Evolutionary conservation across 2,329 filamentous ascomycete species (phyloP), one percentile per base, ranked within the genome.

Genomic region (Diaporthe longicolla): DNA sequence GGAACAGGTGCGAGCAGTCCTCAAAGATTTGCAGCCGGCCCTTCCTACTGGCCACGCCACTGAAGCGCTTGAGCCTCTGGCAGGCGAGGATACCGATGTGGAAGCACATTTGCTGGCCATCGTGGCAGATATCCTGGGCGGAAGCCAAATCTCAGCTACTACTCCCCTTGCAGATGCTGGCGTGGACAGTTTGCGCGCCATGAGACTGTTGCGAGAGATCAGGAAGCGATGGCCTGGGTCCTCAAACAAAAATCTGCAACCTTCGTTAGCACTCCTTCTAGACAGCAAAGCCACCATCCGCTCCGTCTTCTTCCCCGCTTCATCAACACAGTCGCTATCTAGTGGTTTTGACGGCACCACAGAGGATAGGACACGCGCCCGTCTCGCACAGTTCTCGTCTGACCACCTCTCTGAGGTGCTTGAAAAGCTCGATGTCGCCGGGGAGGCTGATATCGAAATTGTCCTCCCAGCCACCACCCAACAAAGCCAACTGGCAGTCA

Each of bases 121-220:
- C 17, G 43, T 71, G 55, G 32, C 45, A 43, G 57, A 61, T 7
- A 71, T 63, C 21, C 45, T 71, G 17, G 69, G 69, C 21, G 69
- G 69, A 17, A 17, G n/a, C 48, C 29, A 37, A 13, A 52, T 71
- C 4, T 52, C 69, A n/a, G 69, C 69, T 50, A 65, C 74, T 1
- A 77, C 76, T 3, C 57, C 50, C 3, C 76, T 79, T 15, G 69
- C 63, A 4, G 65, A 71, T 3, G 68, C 72, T 40, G 82, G 82
- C 1, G 72, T 83, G n/a, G 82, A 83, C 68, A 83, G 82, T 77
- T 77, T 83, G 3, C 77, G 79, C 8, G 81, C 81, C 6, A 82
- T 83, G 80, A 50, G 69, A 43, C 45, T 71, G 15, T 54, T 63
- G 57, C 45, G 81, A 21, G 78, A 77, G 29, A 72, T 82, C 15